Conservation (phyloP, 768 basidiomycete genomes). For the Imleria badia region DNA sequence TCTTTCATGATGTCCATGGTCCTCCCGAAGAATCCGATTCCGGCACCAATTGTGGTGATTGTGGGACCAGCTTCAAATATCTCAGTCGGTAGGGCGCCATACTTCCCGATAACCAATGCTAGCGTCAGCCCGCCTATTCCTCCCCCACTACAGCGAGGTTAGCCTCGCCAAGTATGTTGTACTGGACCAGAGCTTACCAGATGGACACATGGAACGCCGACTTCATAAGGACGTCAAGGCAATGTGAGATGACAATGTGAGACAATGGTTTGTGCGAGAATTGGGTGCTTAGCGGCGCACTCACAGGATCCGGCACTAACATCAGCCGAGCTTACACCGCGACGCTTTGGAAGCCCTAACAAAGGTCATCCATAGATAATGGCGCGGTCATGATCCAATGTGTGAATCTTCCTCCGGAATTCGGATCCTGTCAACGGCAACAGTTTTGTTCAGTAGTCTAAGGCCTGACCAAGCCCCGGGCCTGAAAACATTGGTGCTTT, state of each 20-base stretch:
- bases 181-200: slow-evolving; percentile 6
- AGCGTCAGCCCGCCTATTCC: slow-evolving; percentile 39
- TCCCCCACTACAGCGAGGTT: slow-evolving; percentile 31
- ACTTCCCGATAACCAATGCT: slow-evolving; percentile 30
- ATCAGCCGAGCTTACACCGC: too few species aligned
- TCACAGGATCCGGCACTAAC: too few species aligned
- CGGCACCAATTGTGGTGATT: slow-evolving; percentile 45
- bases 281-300: too few species aligned
- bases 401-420: too few species aligned
- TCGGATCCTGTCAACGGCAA: too few species aligned
- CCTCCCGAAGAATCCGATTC: slow-evolving; percentile 48
- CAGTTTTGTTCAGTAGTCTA: too few species aligned
- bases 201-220: slow-evolving; percentile 16
- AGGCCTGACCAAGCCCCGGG: too few species aligned
- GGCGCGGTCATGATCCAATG: too few species aligned
- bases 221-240: slow-evolving; percentile 1
- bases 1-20: slow-evolving; percentile 40
- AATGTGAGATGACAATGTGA: background rate
- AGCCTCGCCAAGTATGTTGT: background rate
- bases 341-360: too few species aligned
- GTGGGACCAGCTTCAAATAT: slow-evolving; percentile 42
- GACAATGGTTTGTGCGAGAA: too few species aligned
- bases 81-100: slow-evolving; percentile 32
- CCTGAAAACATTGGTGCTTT: too few species aligned
- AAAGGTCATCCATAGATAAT: too few species aligned